phyloP scores from a whole-genome alignment of 352 stramenopile genomes.

The Pythium apleroticum region DNA sequence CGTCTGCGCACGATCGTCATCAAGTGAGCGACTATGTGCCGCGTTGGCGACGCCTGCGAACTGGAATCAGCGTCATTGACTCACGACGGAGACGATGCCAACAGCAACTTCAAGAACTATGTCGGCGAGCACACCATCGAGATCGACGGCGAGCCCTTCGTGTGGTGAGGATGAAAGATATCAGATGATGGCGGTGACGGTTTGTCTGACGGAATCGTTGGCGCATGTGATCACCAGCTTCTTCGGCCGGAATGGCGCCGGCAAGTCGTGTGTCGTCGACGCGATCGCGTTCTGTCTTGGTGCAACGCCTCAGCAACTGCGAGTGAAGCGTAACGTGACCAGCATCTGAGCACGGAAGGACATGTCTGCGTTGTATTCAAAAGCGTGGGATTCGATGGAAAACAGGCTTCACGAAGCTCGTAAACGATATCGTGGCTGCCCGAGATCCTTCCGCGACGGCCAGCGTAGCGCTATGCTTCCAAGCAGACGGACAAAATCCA shows the following conservation, averaged over 20 bases:
- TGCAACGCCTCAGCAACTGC: slow-evolving; percentile 22
- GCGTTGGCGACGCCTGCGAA: neutral
- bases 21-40: slow-evolving; percentile 23
- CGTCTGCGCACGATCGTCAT: slow-evolving; percentile 27
- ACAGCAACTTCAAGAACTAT: slow-evolving; percentile 39
- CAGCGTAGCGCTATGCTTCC: slow-evolving; percentile 21
- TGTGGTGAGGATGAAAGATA: slow-evolving; percentile 20
- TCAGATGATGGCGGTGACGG: neutral
- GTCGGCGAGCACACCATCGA: slow-evolving; percentile 27
- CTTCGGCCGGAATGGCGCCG: slow-evolving; percentile 30
- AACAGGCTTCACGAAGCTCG: slow-evolving; percentile 25
- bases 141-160: slow-evolving; percentile 15
- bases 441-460: slow-evolving; percentile 5
- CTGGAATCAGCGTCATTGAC: slow-evolving; percentile 1
- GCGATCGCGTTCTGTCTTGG: slow-evolving; percentile 32
- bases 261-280: slow-evolving; percentile 33
- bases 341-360: neutral
- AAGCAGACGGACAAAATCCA: neutral
- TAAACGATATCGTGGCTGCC: slow-evolving; percentile 21
- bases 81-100: slow-evolving; percentile 2
- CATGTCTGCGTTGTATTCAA: neutral
- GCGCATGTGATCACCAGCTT: slow-evolving; percentile 5
- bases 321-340: slow-evolving; percentile 25
- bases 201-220: neutral
- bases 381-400: neutral